phyloP scores from a whole-genome alignment of 805 yeast genomes.

The Yamadazyma laniorum region DNA sequence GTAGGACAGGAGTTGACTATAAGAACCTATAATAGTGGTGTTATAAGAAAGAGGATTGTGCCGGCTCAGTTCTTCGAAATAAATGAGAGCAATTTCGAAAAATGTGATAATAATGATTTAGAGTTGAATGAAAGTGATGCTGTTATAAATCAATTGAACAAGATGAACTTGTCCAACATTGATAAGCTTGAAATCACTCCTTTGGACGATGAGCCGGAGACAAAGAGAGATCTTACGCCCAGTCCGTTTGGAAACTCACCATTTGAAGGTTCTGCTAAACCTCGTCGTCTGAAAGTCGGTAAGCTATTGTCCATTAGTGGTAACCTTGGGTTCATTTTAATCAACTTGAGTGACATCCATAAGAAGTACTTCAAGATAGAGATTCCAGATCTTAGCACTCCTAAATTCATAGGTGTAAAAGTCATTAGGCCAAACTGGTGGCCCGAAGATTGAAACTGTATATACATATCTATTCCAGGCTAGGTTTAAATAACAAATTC shows the following conservation, averaged over 20 bases:
- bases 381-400: constrained; percentile 21
- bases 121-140: constrained; percentile 17
- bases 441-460: constrained; percentile 43
- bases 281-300: constrained; percentile 52
- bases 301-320: constrained; percentile 54
- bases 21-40: constrained; percentile 79
- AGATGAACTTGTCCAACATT: constrained; percentile 13
- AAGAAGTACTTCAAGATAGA: constrained; percentile 36
- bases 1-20: constrained; percentile 95
- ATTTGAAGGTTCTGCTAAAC: constrained; percentile 35
- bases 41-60: constrained; percentile 75
- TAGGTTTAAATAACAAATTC: too few species aligned
- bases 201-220: constrained; percentile 18
- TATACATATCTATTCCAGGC: too few species aligned
- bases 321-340: constrained; percentile 64
- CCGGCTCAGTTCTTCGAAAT: constrained; percentile 50
- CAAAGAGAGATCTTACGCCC: constrained; percentile 3
- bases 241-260: constrained; percentile 31
- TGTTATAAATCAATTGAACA: constrained; percentile 17
- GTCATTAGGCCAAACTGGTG: constrained; percentile 74
- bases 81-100: constrained; percentile 8
- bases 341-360: constrained; percentile 47
- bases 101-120: constrained; percentile 14
- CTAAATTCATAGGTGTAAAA: constrained; percentile 41
- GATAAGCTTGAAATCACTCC: constrained; percentile 20